phyloP scores from a whole-genome alignment of 2,329 filamentous ascomycete species.

The Hymenotorrendiella dingleyae region DNA sequence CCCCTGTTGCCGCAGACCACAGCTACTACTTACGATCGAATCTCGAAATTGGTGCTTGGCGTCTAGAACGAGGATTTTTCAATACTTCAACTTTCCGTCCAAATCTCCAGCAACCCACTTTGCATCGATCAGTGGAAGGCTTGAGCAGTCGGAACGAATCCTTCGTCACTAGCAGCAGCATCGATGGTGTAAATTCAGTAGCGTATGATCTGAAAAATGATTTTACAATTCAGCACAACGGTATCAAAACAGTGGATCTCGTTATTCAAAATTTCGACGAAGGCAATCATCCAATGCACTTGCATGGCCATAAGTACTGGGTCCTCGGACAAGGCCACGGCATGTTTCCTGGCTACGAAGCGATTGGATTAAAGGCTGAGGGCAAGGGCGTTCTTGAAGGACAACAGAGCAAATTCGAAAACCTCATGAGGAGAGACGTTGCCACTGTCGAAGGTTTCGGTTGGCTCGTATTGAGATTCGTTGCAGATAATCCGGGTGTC shows the following conservation, averaged over 20 bases:
- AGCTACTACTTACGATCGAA: slow-evolving; percentile 51
- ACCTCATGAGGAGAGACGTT: slow-evolving; percentile 46
- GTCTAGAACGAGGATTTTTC: slow-evolving; percentile 52
- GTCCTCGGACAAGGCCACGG: slow-evolving; percentile 56
- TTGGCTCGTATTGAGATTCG: slow-evolving; percentile 48
- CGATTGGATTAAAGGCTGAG: slow-evolving; percentile 33
- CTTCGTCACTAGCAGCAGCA: slow-evolving; percentile 36
- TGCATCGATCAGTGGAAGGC: slow-evolving; percentile 45
- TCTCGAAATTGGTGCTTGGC: slow-evolving; percentile 54
- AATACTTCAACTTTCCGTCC: slow-evolving; percentile 50
- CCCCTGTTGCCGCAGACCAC: slow-evolving; percentile 43
- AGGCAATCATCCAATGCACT: slow-evolving; percentile 65
- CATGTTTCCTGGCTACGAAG: slow-evolving; percentile 41
- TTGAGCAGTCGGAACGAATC: slow-evolving; percentile 38
- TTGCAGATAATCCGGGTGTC: slow-evolving; percentile 51
- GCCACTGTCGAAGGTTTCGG: slow-evolving; percentile 48
- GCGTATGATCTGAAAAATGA: slow-evolving; percentile 38
- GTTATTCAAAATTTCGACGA: slow-evolving; percentile 71
- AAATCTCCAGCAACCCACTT: slow-evolving; percentile 40
- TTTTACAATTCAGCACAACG: slow-evolving; percentile 60
- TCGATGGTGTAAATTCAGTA: slow-evolving; percentile 47
- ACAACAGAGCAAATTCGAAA: slow-evolving; percentile 29
- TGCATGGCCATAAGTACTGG: slow-evolving; percentile 75
- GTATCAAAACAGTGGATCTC: slow-evolving; percentile 59
- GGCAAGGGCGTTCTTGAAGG: slow-evolving; percentile 30